Conservation (phyloP, 495 filamentous ascomycete genomes). For the Neurospora sp. region DNA sequence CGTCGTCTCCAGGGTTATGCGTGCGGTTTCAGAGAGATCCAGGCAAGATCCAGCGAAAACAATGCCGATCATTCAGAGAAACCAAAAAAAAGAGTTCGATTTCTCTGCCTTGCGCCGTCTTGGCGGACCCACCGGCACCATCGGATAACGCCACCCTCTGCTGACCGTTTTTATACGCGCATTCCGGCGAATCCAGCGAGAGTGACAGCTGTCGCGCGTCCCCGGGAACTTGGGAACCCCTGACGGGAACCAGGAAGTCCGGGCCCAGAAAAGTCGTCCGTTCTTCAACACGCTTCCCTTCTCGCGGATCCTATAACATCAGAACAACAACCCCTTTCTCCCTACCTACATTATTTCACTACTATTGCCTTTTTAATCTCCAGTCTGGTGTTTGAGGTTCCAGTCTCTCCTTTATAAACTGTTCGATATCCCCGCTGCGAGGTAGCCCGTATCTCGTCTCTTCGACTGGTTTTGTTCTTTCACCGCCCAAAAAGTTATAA, state of each 20-base stretch:
- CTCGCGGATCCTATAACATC: background rate
- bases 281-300: background rate
- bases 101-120: background rate
- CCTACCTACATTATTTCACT: background rate
- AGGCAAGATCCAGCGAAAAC: background rate
- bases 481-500: background rate
- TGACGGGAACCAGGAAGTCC: background rate
- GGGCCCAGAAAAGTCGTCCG: background rate
- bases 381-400: background rate
- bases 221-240: background rate
- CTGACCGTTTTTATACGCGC: background rate
- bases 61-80: background rate
- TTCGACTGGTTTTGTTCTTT: background rate
- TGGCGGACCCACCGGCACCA: background rate
- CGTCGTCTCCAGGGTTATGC: background rate
- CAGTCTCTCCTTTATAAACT: background rate
- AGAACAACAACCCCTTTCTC: background rate
- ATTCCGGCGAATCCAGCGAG: background rate
- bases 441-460: background rate
- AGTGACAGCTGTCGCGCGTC: background rate
- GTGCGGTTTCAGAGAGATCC: background rate
- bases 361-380: background rate
- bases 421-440: background rate
- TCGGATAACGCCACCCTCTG: background rate
- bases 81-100: background rate